These are phyloP conservation scores for Picea mariana DNA, from an alignment of 83 land plant genomes.

Conservation along the genomic window DNA sequence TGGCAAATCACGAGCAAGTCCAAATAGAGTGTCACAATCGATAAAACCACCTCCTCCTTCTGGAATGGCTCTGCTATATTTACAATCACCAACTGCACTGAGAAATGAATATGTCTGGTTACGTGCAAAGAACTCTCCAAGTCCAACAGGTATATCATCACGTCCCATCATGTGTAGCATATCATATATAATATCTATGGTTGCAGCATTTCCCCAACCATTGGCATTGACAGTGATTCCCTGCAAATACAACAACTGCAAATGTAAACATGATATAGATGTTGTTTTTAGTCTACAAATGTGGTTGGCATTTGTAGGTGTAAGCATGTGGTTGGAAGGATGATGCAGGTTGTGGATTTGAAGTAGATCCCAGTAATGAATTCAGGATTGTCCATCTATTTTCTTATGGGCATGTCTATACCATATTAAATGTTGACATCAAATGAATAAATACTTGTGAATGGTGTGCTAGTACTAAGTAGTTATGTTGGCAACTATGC, in stretches of 20 bases:
- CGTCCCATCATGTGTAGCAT: conserved; percentile 95
- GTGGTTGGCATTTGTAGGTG: neutral
- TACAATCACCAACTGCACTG: conserved; percentile 60
- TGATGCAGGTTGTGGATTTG: neutral
- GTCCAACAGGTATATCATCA: conserved; percentile 85
- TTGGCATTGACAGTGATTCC: conserved; percentile 66
- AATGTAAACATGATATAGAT: neutral
- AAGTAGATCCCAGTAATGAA: neutral
- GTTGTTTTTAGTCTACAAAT: neutral
- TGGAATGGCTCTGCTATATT: conserved; percentile 72
- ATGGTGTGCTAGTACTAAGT: neutral
- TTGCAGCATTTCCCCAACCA: conserved; percentile 91
- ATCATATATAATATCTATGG: conserved; percentile 84
- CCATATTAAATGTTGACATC: neutral
- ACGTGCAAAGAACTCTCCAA: conserved; percentile 63
- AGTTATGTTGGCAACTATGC: conserved; percentile 1
- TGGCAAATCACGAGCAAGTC: conserved; percentile 75
- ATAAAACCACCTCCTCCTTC: conserved; percentile 76
- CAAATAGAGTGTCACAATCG: conserved; percentile 85
- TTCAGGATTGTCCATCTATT: neutral
- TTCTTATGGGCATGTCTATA: neutral
- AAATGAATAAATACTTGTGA: neutral
- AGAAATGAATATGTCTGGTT: conserved; percentile 41
- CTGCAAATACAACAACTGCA: conserved; percentile 26
- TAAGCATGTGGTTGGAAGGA: neutral